Evolutionary conservation across 495 filamentous ascomycete species (phyloP), one percentile per base, ranked within the genome.

Genomic region (Hyaloscypha finlandica): DNA sequence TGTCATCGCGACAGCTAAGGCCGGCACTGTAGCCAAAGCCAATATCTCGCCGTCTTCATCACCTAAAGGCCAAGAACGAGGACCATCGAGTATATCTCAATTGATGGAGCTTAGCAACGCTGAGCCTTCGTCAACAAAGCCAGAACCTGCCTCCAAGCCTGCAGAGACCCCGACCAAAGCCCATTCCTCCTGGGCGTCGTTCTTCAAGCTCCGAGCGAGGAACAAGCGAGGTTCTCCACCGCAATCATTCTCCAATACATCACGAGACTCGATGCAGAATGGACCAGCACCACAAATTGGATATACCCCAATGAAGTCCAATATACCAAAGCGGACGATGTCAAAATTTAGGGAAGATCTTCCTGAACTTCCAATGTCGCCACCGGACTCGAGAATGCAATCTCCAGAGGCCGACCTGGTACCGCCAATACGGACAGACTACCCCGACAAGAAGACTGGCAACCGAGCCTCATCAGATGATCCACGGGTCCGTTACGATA

Each of bases 261-360:
- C 93, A 12, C 84, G 92, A 71, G 93, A 97, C 73, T 95, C 92
- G 2, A 83, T 85, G 81, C 77, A 68, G 19, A 61, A 30, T 71
- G 76, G 32, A 62, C 72, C 52, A 74, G 64, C 51, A 62, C 77
- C 31, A 63, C 74, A 25, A 72, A 77, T n/a, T 77, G 68, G 59
- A 16, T 73, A 73, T 37, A 52, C 63, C 8, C 60, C 74, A 20
- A 62, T 81, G 3, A 80, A 74, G 68, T 70, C 71, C 14, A 70
- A 65, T 56, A 22, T 83, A 1, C 86, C 93, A 8, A 86, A 88
- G 67, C 88, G 92, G 33, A 92, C 92, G 4, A 90, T 91, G 77
- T 96, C 92, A 52, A 94, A 92, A 56, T 97, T 97, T 81, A 86
- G 88, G n/a, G 93, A 97, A 76, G 93, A 97, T 74, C 85, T 97